Evolutionary conservation across 768 basidiomycete genomes (phyloP), one percentile per base, ranked within the genome.

Genomic region (Hericium rajendrae): DNA sequence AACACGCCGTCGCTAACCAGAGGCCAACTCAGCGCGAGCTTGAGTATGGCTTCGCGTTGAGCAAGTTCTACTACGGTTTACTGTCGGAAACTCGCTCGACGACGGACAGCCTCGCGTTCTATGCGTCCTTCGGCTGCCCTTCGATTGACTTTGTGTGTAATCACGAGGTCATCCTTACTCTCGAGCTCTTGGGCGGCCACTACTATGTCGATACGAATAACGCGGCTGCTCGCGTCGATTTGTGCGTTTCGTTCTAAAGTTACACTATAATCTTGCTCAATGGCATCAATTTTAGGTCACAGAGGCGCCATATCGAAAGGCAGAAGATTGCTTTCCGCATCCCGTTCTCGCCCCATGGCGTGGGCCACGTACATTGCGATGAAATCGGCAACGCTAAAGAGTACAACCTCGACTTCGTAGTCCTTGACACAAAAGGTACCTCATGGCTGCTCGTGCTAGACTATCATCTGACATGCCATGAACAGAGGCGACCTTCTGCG

Each of bases 111-210:
- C 54, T 60, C 26, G 22, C 38, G 40, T 64, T 65, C 52, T 61
- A 38, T 39, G 64, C 64, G 26, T 22, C 46, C 13, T 65, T 65
- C 55, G 60, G 41, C 8, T 15, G 48, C 15, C 64, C 64, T 20
- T 43, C 39, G 11, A 41, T 65, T 26, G 53, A 58, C 41, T 65
- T 65, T 41, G 48, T 65, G 40, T 65, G 64, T 54, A 65, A 65
- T 48, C 64, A 65, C 43, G 64, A 65, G 51, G 60, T 57, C 20
- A 51, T 65, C 24, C 53, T 65, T 18, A 39, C 55, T 24, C 39
- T 65, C 4, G 48, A 58, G 38, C 49, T 65, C 41, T 55, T 51
- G 16, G 46, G 52, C 18, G 63, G 63, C 40, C 63, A 64, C 53
- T 64, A 50, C 40, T 56, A 64, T 32, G 59, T 57, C 39, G 56